These are phyloP conservation scores for Fomes fomentarius DNA, from an alignment of 1,284 basidiomycete genomes.

Conservation along the genomic window DNA sequence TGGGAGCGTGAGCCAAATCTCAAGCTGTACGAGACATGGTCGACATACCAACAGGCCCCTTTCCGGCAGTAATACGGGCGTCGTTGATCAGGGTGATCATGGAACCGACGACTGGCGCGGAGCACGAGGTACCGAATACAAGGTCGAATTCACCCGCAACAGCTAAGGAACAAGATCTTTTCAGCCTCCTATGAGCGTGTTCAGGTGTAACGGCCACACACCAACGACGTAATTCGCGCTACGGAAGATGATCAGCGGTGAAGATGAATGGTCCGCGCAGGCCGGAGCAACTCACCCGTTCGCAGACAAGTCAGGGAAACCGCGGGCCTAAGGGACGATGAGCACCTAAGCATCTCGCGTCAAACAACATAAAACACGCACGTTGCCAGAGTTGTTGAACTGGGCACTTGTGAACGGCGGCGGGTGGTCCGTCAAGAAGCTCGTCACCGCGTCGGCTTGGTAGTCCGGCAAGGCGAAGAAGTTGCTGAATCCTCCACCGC, in stretches of 20 bases:
- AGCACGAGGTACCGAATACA: slow-evolving; percentile 39
- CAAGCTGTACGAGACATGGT: too few relatives aligned
- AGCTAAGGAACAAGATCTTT: slow-evolving; percentile 1
- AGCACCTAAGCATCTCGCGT: neutral
- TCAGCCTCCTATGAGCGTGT: neutral
- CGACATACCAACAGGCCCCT: slow-evolving; percentile 36
- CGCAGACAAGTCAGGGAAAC: slow-evolving; percentile 48
- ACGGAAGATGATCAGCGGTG: slow-evolving; percentile 9
- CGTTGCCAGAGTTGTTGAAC: slow-evolving; percentile 53
- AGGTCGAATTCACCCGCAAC: slow-evolving; percentile 33
- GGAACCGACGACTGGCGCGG: slow-evolving; percentile 41
- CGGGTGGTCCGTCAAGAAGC: slow-evolving; percentile 38
- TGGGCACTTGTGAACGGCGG: slow-evolving; percentile 44
- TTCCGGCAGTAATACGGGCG: slow-evolving; percentile 39
- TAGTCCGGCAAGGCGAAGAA: slow-evolving; percentile 45
- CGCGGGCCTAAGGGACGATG: slow-evolving; percentile 36
- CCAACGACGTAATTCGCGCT: slow-evolving; percentile 50
- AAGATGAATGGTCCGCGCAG: too few relatives aligned
- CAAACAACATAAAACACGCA: slow-evolving; percentile 25
- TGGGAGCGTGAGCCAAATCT: neutral
- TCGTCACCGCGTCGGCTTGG: slow-evolving; percentile 40
- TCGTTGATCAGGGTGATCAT: slow-evolving; percentile 50
- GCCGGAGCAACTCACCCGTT: slow-evolving; percentile 36
- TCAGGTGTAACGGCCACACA: slow-evolving; percentile 11
- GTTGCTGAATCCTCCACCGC: slow-evolving; percentile 51